Base-by-base conservation (phyloP, 202 grass and related monocot genomes). In the Thinopyrum obtusiflorum region DNA sequence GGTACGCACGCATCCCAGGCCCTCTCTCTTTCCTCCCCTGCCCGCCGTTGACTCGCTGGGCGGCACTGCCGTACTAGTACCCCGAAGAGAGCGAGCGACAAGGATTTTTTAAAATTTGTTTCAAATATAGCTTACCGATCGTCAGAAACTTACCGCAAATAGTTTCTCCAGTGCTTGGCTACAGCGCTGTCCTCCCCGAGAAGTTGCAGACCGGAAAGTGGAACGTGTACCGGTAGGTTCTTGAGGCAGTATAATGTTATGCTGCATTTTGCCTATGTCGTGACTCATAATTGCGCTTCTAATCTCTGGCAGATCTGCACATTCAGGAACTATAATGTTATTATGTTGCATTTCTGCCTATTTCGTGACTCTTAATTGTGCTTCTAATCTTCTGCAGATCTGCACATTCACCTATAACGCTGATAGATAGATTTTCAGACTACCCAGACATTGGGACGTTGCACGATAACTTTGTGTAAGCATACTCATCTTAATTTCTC, bases 391-490 rank as follows among this genome's bases (percentile, higher is more conserved):
- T 28, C 27, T 47, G 77, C 90, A 99, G 97, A 69, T 94, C 90
- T 23, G 90, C 88, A 23, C 69, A 12, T 2, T 94, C 97, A 79
- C 97, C 97, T 61, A 51, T 94, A 78, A 92, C 71, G 76, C 39
- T 96, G 36, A 57, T 96, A 53, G 20, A 44, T 82, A 88, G 90
- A 80, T 94, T 82, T 76, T 77, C 90, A 33, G 88, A 64, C 26
- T 73, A 36, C 26, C 91, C 92, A 72, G 88, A 94, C 80, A 90
- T 94, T 76, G 80, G 72, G 89, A 99, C 93, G 1, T 77, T 99
- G 62, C 97, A 99, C 84, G 93, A 99, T 60, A 99, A 99, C 87
- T 99, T 99, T 26, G 68, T 73, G 97, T 99, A 91, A 99, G 91
- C 80, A 83, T 51, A 81, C 24, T 51, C 13, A 33, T 3, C 11